phyloP scores from a whole-genome alignment of 257 asterid species.

The Knoxia roxburghii region DNA sequence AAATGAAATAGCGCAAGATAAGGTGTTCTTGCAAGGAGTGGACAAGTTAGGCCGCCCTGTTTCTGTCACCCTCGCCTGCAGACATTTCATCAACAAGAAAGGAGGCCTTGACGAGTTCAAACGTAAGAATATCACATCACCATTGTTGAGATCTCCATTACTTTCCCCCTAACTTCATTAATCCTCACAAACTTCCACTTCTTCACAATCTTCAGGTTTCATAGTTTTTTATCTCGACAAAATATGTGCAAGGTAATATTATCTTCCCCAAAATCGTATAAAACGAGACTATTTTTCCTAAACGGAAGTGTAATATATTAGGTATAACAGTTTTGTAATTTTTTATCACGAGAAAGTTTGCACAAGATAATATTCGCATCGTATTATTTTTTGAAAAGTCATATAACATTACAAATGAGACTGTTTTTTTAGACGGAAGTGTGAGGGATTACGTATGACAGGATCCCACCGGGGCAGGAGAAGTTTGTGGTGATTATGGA shows the following conservation, averaged over 20 bases:
- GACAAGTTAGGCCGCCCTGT: constrained; percentile 71
- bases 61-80: constrained; percentile 44
- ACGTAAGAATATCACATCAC: constrained; percentile 31
- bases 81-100: constrained; percentile 40
- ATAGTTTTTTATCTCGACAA: constrained; percentile 58
- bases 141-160: too few species aligned
- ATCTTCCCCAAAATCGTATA: too few species aligned
- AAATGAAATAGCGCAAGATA: constrained; percentile 58
- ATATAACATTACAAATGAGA: too few species aligned
- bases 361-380: too few species aligned
- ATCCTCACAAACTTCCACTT: too few species aligned
- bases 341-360: too few species aligned
- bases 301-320: too few species aligned
- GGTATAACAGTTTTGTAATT: too few species aligned
- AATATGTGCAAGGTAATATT: constrained; percentile 59
- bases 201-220: constrained; percentile 43
- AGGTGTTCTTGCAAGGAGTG: constrained; percentile 62
- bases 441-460: constrained; percentile 23
- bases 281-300: too few species aligned
- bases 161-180: too few species aligned
- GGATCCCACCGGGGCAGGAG: constrained; percentile 52
- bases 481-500: constrained; percentile 76
- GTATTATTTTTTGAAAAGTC: too few species aligned
- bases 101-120: constrained; percentile 72
- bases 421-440: too few species aligned